Evolutionary conservation across 495 filamentous ascomycete genomes (phyloP), one percentile per base, ranked within the genome.

Genomic region (Letharia lupina): DNA sequence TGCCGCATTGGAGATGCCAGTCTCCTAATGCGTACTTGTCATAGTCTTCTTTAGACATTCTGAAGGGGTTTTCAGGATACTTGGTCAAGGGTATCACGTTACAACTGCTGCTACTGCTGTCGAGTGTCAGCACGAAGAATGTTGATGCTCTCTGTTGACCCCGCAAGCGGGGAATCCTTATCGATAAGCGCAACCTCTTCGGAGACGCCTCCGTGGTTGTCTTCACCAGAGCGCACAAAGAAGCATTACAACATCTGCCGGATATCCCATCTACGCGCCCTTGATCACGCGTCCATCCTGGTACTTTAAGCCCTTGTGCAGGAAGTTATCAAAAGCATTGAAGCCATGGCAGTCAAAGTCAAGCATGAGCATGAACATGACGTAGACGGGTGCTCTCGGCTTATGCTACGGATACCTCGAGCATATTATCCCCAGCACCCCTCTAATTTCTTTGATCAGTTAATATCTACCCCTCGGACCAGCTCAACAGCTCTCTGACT

Each of bases 1-100:
- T 77, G 37, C 85, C 85, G 40, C 79, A 82, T 69, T 86, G 82
- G 31, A 89, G 79, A 67, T 83, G 75, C 80, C 84, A 87, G 72
- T 87, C 82, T 15, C 84, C 86, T 8, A 88, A 77, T 45, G 81
- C 75, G 67, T 79, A 87, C 9, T 72, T 83, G 20, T 83, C 74
- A 66, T 79, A 82, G 35, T 81, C 76, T 18, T 69, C 33, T 18
- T 70, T 57, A 3, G 77, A 57, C 77, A 80, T 82, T 5, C 11
- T 76, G 28, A 15, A 28, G 18, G 6, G 52, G 12, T 2, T 63
- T 56, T 33, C 48, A 9, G 13, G 31, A 0, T 12, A 18, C 1
- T 28, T 12, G 23, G 23, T 0, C 12, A 31, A 13, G 13, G 15
- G 0, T 15, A 1, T 31, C 23, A 13, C 23, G 2, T 54, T 31